These are phyloP conservation scores for Lactarius hengduanensis DNA, from an alignment of 768 basidiomycete species.

Conservation along the genomic window DNA sequence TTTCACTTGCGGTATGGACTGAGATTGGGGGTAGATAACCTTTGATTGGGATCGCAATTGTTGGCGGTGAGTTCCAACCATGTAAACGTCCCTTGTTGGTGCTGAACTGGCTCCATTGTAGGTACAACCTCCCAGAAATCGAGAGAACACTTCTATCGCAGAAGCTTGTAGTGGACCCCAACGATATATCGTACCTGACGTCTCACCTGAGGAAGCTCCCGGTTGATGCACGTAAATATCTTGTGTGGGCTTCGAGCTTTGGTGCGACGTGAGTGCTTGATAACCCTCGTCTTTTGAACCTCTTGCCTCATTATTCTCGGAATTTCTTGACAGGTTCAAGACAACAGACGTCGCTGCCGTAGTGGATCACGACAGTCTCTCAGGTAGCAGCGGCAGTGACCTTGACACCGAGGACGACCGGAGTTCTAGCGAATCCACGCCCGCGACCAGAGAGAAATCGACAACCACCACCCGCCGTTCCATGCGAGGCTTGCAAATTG, in stretches of 20 bases:
- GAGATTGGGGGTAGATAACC: slow-evolving; percentile 45
- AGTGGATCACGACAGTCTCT: slow-evolving; percentile 71
- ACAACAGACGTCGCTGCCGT: slow-evolving; percentile 69
- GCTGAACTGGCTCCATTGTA: slow-evolving; percentile 28
- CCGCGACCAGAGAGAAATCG: slow-evolving; percentile 44
- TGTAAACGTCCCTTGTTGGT: not conserved
- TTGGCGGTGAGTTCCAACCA: slow-evolving; percentile 53
- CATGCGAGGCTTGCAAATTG: slow-evolving; percentile 66
- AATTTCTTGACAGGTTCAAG: slow-evolving; percentile 51
- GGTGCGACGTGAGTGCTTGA: slow-evolving; percentile 56
- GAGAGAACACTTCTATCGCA: slow-evolving; percentile 54
- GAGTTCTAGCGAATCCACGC: slow-evolving; percentile 52
- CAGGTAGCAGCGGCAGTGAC: slow-evolving; percentile 53
- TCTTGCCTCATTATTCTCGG: slow-evolving; percentile 1
- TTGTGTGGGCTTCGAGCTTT: slow-evolving; percentile 71
- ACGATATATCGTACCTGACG: slow-evolving; percentile 59
- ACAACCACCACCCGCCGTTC: slow-evolving; percentile 47
- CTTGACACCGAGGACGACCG: slow-evolving; percentile 44
- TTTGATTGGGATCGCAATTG: slow-evolving; percentile 65
- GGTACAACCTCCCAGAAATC: slow-evolving; percentile 56
- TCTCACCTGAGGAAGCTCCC: slow-evolving; percentile 59
- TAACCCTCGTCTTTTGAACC: not conserved
- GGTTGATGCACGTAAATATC: slow-evolving; percentile 62
- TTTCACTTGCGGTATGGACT: slow-evolving; percentile 9
- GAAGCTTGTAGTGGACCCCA: slow-evolving; percentile 53